Base-by-base conservation (phyloP, 2,329 filamentous ascomycete species). In the Fusarium sororula region DNA sequence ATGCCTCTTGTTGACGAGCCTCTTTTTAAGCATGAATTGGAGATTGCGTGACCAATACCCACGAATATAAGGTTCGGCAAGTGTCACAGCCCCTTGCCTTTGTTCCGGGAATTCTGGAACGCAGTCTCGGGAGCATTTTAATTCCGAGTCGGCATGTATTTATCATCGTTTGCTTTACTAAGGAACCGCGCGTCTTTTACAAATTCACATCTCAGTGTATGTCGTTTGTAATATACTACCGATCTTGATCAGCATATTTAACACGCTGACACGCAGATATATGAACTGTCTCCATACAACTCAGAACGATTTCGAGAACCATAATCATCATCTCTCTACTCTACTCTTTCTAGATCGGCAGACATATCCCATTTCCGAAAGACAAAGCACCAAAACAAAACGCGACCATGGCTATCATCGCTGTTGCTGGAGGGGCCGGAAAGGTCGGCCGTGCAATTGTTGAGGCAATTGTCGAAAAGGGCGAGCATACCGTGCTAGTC, bases 391-490 rank as follows among this genome's bases (percentile, higher is more conserved):
- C 15, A n/a, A 4, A 4, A 7, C 14, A 51, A 18, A 24, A 11
- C 20, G 3, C 38, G 3, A 26, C 5, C 10, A 60, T 60, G 57
- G 11, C 45, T 42, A 12, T 60, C 3, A 22, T 60, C 4, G 45
- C 57, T 42, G 57, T 60, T 5, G 45, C 57, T 22, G 57, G 57
- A 60, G 45, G 57, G 12, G n/a, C 35, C 14, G 57, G 57, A n/a
- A 60, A 53, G 17, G 22, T 53, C 10, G 57, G 57, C 7, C 57
- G 45, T 7, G 35, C 57, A 1, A 53, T 60, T 3, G 57, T 51
- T 32, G 57, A 60, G 39, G 28, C 35, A 2, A 13, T 60, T 1
- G 12, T 42, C 6, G 57, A 51, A n/a, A 12, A 60, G 10, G 45
- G 44, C 6, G 7, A 53, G 28, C 10, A 51, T 24, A 15, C 14